phyloP scores from a whole-genome alignment of 2,329 filamentous ascomycete species.

The Phialemonium atrogriseum region DNA sequence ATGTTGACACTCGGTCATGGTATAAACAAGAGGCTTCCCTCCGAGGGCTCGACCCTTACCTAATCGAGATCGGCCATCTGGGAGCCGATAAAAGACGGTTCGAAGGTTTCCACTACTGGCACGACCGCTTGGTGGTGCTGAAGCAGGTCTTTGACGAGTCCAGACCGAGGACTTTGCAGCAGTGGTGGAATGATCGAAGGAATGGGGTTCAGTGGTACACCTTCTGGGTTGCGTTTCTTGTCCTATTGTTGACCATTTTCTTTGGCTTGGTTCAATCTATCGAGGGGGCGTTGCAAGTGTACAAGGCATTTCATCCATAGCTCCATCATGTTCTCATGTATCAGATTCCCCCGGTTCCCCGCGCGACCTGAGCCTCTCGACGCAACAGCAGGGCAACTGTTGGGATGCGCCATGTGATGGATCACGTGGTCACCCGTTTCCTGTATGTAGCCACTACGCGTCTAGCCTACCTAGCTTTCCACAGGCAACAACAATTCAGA shows the following conservation, averaged over 20 bases:
- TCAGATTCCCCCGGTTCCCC: too few species aligned
- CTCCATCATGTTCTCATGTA: too few species aligned
- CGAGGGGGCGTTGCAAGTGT: slow-evolving; percentile 32
- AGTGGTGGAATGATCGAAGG: slow-evolving; percentile 34
- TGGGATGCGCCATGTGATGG: too few species aligned
- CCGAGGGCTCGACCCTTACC: slow-evolving; percentile 16
- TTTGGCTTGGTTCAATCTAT: slow-evolving; percentile 33
- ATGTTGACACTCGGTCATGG: slow-evolving; percentile 7
- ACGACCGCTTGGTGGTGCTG: slow-evolving; percentile 30
- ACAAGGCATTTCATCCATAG: too few species aligned
- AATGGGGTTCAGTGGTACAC: slow-evolving; percentile 35
- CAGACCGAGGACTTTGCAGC: slow-evolving; percentile 21
- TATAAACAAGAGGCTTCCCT: slow-evolving; percentile 7
- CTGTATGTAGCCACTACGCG: too few species aligned
- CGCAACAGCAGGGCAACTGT: too few species aligned
- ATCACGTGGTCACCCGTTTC: too few species aligned
- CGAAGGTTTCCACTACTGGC: slow-evolving; percentile 29
- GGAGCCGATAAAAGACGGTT: slow-evolving; percentile 22
- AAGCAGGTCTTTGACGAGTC: slow-evolving; percentile 33
- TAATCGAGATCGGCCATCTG: slow-evolving; percentile 20
- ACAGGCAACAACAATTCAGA: too few species aligned
- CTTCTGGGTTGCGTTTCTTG: slow-evolving; percentile 35
- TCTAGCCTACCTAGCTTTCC: too few species aligned
- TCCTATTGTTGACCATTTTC: slow-evolving; percentile 25
- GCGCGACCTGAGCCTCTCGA: too few species aligned